Conservation (phyloP, 768 basidiomycete species). For the Phlebiopsis flavidoalba region DNA sequence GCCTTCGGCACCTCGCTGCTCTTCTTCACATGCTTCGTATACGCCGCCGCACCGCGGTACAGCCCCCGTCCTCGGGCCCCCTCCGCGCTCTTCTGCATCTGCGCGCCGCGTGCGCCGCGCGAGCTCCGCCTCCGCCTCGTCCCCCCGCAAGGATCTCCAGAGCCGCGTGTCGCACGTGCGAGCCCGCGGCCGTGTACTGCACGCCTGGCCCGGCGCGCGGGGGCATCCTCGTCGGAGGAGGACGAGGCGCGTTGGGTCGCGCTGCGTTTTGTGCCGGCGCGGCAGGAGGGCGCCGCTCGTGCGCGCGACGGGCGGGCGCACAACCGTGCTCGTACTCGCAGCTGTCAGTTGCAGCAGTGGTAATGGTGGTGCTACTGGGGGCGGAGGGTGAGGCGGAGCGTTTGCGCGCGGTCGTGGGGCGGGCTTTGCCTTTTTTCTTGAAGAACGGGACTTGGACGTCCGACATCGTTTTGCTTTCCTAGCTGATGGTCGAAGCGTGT, state of each 20-base stretch:
- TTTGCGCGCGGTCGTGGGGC: slow-evolving; percentile 72
- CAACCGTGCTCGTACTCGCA: no score
- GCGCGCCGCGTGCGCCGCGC: slow-evolving; percentile 54
- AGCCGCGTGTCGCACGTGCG: slow-evolving; percentile 67
- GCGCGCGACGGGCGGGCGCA: slow-evolving; percentile 36
- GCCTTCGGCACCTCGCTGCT: slow-evolving; percentile 81
- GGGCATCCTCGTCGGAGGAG: slow-evolving; percentile 45
- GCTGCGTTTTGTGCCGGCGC: slow-evolving; percentile 69
- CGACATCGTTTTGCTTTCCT: background rate
- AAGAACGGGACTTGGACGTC: slow-evolving; percentile 75
- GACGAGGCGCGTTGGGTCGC: slow-evolving; percentile 44
- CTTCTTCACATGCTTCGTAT: slow-evolving; percentile 77
- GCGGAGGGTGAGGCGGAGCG: slow-evolving; percentile 63
- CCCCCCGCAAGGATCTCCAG: slow-evolving; percentile 78
- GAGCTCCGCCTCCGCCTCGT: slow-evolving; percentile 72
- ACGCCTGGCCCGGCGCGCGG: slow-evolving; percentile 51
- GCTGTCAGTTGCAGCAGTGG: slow-evolving; percentile 18
- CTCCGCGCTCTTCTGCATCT: slow-evolving; percentile 33
- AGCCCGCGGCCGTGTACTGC: slow-evolving; percentile 73
- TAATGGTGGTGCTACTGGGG: slow-evolving; percentile 21
- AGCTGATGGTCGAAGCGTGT: background rate
- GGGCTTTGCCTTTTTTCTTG: slow-evolving; percentile 77
- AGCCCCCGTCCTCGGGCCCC: slow-evolving; percentile 63
- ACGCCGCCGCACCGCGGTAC: slow-evolving; percentile 82
- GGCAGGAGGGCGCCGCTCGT: slow-evolving; percentile 61